These are phyloP conservation scores for Exophiala bonariae DNA, from an alignment of 2,329 filamentous ascomycete species.

Conservation along the genomic window DNA sequence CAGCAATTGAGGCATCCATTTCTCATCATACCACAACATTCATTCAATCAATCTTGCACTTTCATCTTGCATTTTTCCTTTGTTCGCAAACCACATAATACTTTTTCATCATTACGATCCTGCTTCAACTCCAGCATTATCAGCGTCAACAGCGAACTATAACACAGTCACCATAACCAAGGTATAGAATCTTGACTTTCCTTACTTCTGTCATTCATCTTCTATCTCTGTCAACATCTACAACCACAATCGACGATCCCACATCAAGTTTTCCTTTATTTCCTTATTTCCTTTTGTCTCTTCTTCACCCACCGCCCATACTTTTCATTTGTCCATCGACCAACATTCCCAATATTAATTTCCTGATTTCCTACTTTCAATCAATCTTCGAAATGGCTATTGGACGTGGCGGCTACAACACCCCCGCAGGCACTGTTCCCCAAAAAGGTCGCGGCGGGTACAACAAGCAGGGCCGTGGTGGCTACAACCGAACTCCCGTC, in stretches of 20 bases:
- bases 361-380: conserved; percentile 13
- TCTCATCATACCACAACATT: conserved; percentile 9
- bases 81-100: conserved; percentile 3
- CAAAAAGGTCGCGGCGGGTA: conserved; percentile 40
- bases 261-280: conserved; percentile 5
- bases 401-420: conserved; percentile 35
- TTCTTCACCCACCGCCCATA: conserved; percentile 4
- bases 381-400: conserved; percentile 23
- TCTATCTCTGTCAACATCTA: conserved; percentile 5
- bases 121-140: conserved; percentile 1
- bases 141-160: too few relatives aligned
- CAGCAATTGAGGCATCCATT: conserved; percentile 3
- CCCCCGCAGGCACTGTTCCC: conserved; percentile 22
- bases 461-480: conserved; percentile 31
- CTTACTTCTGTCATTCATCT: conserved; percentile 16
- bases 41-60: conserved; percentile 6
- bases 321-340: conserved; percentile 14
- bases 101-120: conserved; percentile 3
- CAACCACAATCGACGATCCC: background rate
- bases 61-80: conserved; percentile 10
- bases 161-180: conserved; percentile 1
- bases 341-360: conserved; percentile 11
- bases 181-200: conserved; percentile 10
- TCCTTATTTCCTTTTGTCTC: conserved; percentile 17
- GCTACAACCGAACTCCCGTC: conserved; percentile 17